phyloP scores from a whole-genome alignment of 352 stramenopile genomes.

The Aphanomyces cochlioides region DNA sequence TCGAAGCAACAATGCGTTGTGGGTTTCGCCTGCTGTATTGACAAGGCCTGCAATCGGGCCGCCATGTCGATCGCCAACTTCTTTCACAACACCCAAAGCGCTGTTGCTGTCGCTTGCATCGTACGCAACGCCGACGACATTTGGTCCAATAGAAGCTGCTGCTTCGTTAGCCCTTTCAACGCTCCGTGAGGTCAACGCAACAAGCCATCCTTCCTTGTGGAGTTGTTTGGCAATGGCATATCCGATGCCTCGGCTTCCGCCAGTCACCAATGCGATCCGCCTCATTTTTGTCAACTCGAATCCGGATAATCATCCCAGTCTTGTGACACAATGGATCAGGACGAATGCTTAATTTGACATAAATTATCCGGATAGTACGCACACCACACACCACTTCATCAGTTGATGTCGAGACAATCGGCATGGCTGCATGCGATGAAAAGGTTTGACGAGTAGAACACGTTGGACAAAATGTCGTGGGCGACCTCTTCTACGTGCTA shows the following conservation, averaged over 20 bases:
- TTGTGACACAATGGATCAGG: no score
- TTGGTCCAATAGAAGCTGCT: slow-evolving; percentile 40
- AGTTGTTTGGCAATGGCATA: slow-evolving; percentile 67
- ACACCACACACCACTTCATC: no score
- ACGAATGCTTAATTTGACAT: no score
- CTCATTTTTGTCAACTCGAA: background rate
- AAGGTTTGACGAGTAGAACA: no score
- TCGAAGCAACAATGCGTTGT: slow-evolving; percentile 67
- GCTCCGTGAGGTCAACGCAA: slow-evolving; percentile 69
- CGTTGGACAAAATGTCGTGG: no score
- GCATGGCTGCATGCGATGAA: no score
- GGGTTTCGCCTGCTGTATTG: slow-evolving; percentile 66
- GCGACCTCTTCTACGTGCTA: no score
- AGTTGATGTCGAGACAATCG: no score
- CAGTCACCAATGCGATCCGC: slow-evolving; percentile 59
- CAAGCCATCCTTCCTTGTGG: slow-evolving; percentile 55
- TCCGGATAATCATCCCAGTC: no score
- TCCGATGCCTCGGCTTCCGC: slow-evolving; percentile 75
- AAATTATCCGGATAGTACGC: no score
- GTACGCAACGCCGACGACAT: slow-evolving; percentile 60
- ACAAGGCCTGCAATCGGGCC: slow-evolving; percentile 51
- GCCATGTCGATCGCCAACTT: slow-evolving; percentile 44
- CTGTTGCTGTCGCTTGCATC: slow-evolving; percentile 34
- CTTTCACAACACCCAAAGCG: slow-evolving; percentile 41
- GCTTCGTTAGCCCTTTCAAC: slow-evolving; percentile 50